These are phyloP conservation scores for Verticillium tricorpus DNA, from an alignment of 2,329 filamentous ascomycete species.

Conservation along the genomic window DNA sequence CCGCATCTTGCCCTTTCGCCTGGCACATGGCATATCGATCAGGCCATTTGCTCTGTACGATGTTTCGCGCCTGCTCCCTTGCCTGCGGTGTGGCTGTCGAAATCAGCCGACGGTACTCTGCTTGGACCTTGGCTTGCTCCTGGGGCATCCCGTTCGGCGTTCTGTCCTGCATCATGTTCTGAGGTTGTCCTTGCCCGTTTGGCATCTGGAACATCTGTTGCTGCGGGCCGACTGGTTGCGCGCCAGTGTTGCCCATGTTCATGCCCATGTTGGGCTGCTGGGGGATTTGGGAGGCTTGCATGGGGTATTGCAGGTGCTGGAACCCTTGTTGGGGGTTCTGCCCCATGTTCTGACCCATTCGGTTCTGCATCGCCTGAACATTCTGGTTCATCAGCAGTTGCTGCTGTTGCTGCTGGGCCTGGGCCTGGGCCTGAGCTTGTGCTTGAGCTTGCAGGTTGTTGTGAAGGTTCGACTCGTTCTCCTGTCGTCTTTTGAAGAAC, in stretches of 20 bases:
- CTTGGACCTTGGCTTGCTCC: conserved; percentile 40
- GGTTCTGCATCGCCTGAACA: conserved; percentile 34
- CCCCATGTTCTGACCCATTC: conserved; percentile 46
- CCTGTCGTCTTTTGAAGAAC: conserved; percentile 45
- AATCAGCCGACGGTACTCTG: conserved; percentile 38
- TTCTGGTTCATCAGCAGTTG: conserved; percentile 48
- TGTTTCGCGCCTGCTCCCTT: conserved; percentile 35
- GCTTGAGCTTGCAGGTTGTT: conserved; percentile 42
- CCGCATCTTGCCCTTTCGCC: conserved; percentile 41
- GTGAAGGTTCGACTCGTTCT: conserved; percentile 43
- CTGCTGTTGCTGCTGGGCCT: conserved; percentile 33
- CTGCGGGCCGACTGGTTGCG: conserved; percentile 32
- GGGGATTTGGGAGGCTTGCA: conserved; percentile 50
- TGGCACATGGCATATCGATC: conserved; percentile 39
- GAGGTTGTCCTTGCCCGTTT: conserved; percentile 26
- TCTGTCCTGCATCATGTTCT: conserved; percentile 22
- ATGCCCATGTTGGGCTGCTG: conserved; percentile 39
- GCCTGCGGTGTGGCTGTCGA: conserved; percentile 36
- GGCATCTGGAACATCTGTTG: conserved; percentile 32
- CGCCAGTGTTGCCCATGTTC: conserved; percentile 32
- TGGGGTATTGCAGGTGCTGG: conserved; percentile 53
- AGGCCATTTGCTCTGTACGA: conserved; percentile 32
- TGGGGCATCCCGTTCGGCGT: conserved; percentile 34
- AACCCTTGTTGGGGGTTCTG: conserved; percentile 50
- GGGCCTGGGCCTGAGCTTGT: conserved; percentile 32